Percentiles rank a stretch among this genome's conserved stretches.
These are phyloP conservation scores for Hypsizygus ulmarius DNA, from an alignment of 1,284 basidiomycete species.

Conservation along the genomic window DNA sequence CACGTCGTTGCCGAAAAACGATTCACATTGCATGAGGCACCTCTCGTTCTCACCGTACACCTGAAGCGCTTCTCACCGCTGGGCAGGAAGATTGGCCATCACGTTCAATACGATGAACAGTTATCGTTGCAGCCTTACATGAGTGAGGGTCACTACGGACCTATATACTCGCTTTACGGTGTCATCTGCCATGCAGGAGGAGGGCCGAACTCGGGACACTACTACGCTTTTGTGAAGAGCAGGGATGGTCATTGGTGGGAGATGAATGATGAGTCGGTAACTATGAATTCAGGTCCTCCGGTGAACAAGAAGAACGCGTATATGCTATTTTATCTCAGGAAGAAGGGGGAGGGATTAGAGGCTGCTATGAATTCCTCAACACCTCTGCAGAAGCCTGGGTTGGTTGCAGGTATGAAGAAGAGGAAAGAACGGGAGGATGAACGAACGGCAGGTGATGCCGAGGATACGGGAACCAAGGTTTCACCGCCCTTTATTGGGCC, in stretches of 20 bases:
- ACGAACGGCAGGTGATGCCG: slow-evolving; percentile 39
- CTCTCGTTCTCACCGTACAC: slow-evolving; percentile 92
- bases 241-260: slow-evolving; percentile 79
- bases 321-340: slow-evolving; percentile 87
- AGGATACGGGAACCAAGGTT: slow-evolving; percentile 49
- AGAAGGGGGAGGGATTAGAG: slow-evolving; percentile 69
- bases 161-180: slow-evolving; percentile 87
- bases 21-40: slow-evolving; percentile 87
- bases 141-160: slow-evolving; percentile 76
- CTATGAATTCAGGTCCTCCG: slow-evolving; percentile 41
- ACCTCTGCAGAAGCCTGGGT: slow-evolving; percentile 32
- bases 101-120: slow-evolving; percentile 76
- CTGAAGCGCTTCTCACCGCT: slow-evolving; percentile 93
- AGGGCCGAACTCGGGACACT: slow-evolving; percentile 95
- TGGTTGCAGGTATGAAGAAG: slow-evolving; percentile 64
- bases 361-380: slow-evolving; percentile 46
- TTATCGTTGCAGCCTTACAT: slow-evolving; percentile 82
- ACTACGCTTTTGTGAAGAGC: slow-evolving; percentile 84
- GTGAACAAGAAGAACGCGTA: slow-evolving; percentile 83
- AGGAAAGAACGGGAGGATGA: slow-evolving; percentile 44
- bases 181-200: slow-evolving; percentile 92
- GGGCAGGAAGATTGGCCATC: slow-evolving; percentile 82
- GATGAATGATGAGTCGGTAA: slow-evolving; percentile 91
- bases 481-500: slow-evolving; percentile 62
- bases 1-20: slow-evolving; percentile 85